phyloP scores from a whole-genome alignment of 192 early-diverging fungal species.

The Podila minutissima region DNA sequence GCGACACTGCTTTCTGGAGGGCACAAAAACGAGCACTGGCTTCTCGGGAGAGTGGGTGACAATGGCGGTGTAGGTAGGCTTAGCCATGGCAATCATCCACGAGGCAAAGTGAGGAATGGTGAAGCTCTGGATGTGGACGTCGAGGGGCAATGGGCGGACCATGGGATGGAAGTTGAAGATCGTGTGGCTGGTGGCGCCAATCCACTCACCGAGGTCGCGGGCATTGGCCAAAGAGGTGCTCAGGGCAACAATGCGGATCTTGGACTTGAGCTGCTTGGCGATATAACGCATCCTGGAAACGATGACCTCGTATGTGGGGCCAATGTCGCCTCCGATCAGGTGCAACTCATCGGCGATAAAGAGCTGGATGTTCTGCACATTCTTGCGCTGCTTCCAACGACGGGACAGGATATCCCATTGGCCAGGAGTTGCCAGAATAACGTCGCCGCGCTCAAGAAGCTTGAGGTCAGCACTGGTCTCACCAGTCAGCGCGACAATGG shows the following conservation, averaged over 20 bases:
- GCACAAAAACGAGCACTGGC: slow-evolving; percentile 93
- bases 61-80: slow-evolving; percentile 85
- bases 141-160: slow-evolving; percentile 93
- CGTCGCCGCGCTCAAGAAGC: slow-evolving; percentile 89
- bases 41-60: slow-evolving; percentile 68
- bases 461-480: slow-evolving; percentile 92
- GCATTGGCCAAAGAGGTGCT: slow-evolving; percentile 95
- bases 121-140: slow-evolving; percentile 95
- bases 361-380: slow-evolving; percentile 88
- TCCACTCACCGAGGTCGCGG: slow-evolving; percentile 98
- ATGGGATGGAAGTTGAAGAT: slow-evolving; percentile 97
- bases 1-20: slow-evolving; percentile 88
- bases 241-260: slow-evolving; percentile 92
- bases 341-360: slow-evolving; percentile 96
- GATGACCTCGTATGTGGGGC: slow-evolving; percentile 93
- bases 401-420: slow-evolving; percentile 97
- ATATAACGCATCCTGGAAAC: slow-evolving; percentile 96
- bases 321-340: slow-evolving; percentile 90
- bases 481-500: slow-evolving; percentile 88
- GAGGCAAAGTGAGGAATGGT: slow-evolving; percentile 93
- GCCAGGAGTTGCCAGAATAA: slow-evolving; percentile 88
- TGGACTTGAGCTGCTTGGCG: slow-evolving; percentile 59
- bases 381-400: slow-evolving; percentile 94
- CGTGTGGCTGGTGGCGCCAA: slow-evolving; percentile 78
- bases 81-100: slow-evolving; percentile 93